Evolutionary conservation across 371 early-diverging fungal species (phyloP), one percentile per base, ranked within the genome.

Genomic region (Syncephalastrum contaminatum): DNA sequence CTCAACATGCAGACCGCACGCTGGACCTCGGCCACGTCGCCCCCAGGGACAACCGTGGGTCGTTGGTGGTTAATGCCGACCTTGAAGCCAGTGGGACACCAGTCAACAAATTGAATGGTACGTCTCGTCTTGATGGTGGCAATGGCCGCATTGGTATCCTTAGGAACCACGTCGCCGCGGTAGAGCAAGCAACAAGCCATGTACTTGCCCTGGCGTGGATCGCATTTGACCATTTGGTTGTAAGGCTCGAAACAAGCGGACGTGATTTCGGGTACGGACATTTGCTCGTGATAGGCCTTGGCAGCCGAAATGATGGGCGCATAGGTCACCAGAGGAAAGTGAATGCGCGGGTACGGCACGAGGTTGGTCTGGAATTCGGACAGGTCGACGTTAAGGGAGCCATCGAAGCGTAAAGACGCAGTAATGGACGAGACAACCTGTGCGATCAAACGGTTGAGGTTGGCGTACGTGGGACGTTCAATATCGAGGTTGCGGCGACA

Each of bases 351-450:
- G 76, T 92, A 96, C 18, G 97, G 97, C 41, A 96, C 95, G 74
- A 96, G 81, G 82, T 96, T 96, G 60, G 95, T 94, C 72, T 94
- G 94, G 86, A 97, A 94, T 80, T 97, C 95, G 59, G 87, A 91
- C 75, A 97, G 72, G 70, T 97, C 97, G 45, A 94, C 97, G 79
- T 97, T 97, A 60, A 97, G 79, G 40, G 89, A 87, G 54, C 97
- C 97, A 54, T 92, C 91, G 82, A 99, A 99, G 69, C 99, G 91
- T 58, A 99, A 88, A 42, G 99, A 95, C 27, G 98, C 96, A 96
- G 98, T 87, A 85, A 99, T 97, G 60, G 98, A 97, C 51, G 98
- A 97, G 50, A 98, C 97, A 48, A 98, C 97, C 80, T 98, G 99
- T 54, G 99, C 97, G 72, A 99, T 96, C 58, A 98, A 81, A 63